These are phyloP conservation scores for Choiromyces venosus DNA, from an alignment of 495 filamentous ascomycete species.

Conservation along the genomic window DNA sequence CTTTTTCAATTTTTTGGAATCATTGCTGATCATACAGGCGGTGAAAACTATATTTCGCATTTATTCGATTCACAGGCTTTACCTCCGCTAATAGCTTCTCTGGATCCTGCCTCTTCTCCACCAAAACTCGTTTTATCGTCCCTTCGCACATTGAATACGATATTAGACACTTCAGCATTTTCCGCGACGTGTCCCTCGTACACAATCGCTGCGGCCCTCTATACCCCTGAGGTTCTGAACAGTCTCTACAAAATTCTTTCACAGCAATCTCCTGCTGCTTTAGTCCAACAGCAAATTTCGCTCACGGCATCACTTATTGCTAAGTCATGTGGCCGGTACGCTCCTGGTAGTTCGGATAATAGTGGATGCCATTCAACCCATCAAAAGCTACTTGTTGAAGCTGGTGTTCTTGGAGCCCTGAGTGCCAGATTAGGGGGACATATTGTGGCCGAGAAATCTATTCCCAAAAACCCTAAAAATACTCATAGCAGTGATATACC, in stretches of 20 bases:
- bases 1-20: slow-evolving; percentile 2
- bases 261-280: slow-evolving; percentile 49
- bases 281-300: slow-evolving; percentile 62
- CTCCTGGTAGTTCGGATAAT: slow-evolving; percentile 9
- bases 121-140: slow-evolving; percentile 63
- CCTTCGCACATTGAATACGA: slow-evolving; percentile 65
- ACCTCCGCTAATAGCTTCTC: slow-evolving; percentile 59
- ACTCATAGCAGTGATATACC: slow-evolving; percentile 47
- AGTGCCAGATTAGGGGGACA: slow-evolving; percentile 71
- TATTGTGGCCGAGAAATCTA: slow-evolving; percentile 43
- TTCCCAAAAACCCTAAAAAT: slow-evolving; percentile 41
- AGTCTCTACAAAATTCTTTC: slow-evolving; percentile 59
- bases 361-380: slow-evolving; percentile 53
- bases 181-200: slow-evolving; percentile 36
- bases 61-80: slow-evolving; percentile 62
- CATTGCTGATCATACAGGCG: slow-evolving; percentile 56
- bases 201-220: slow-evolving; percentile 30
- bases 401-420: slow-evolving; percentile 71
- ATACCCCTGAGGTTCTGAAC: slow-evolving; percentile 29
- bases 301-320: slow-evolving; percentile 63
- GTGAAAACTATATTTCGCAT: slow-evolving; percentile 68
- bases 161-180: slow-evolving; percentile 59
- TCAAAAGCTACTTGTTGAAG: slow-evolving; percentile 61
- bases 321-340: slow-evolving; percentile 44
- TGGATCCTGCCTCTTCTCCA: slow-evolving; percentile 61